These are phyloP conservation scores for Talaromyces proteolyticus DNA, from an alignment of 495 filamentous ascomycete species.

Conservation along the genomic window DNA sequence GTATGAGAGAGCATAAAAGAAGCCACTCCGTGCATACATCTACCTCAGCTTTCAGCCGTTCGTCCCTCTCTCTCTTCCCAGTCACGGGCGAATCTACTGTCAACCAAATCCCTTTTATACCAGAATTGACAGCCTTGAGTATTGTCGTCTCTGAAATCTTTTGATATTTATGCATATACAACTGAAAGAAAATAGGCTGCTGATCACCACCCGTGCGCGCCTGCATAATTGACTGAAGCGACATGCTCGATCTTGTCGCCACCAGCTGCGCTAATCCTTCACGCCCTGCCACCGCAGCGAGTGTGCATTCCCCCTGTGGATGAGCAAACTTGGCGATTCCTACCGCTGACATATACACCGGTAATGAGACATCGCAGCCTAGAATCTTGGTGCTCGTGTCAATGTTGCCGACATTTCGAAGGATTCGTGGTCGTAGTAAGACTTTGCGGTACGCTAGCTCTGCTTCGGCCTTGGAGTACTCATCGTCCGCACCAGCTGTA, in stretches of 20 bases:
- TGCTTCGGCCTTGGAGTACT: constrained; percentile 81
- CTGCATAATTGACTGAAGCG: constrained; percentile 69
- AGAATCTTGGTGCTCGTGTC: constrained; percentile 72
- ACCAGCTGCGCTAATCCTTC: constrained; percentile 40
- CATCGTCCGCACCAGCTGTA: constrained; percentile 77
- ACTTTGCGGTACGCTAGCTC: constrained; percentile 74
- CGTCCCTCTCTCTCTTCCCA: constrained; percentile 57
- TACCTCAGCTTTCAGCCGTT: constrained; percentile 51
- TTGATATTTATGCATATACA: constrained; percentile 85
- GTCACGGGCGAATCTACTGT: constrained; percentile 62
- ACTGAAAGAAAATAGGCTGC: constrained; percentile 78
- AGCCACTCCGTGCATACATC: constrained; percentile 14
- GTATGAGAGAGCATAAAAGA: not conserved
- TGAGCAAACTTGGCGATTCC: constrained; percentile 78
- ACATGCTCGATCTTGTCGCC: constrained; percentile 31
- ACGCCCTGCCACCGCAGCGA: constrained; percentile 65
- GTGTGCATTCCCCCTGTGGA: constrained; percentile 69
- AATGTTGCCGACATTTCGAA: constrained; percentile 65
- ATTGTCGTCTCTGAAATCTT: constrained; percentile 71
- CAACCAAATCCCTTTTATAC: constrained; percentile 67
- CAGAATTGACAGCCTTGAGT: constrained; percentile 67
- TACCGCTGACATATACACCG: constrained; percentile 74
- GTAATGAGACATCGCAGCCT: constrained; percentile 60
- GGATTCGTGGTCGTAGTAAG: constrained; percentile 70
- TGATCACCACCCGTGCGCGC: constrained; percentile 26